These are phyloP conservation scores for Trichoderma reesei DNA, from an alignment of 495 filamentous ascomycete genomes.

Conservation along the genomic window DNA sequence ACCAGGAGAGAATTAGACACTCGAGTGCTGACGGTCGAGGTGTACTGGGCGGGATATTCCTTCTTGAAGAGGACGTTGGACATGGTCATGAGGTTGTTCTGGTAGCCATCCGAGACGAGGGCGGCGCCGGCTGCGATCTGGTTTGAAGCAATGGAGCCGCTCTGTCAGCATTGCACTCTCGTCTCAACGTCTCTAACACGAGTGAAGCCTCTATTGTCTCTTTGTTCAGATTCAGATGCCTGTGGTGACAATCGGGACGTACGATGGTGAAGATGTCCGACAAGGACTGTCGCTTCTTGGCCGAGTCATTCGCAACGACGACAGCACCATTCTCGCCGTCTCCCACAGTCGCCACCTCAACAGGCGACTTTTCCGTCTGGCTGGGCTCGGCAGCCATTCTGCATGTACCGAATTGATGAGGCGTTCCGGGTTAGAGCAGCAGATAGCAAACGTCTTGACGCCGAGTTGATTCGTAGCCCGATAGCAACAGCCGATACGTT, in stretches of 20 bases:
- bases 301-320: not conserved
- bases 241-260: not conserved
- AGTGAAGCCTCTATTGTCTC: not conserved
- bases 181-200: not conserved
- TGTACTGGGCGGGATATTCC: not conserved
- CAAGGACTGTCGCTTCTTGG: conserved; percentile 1
- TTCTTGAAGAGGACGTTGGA: not conserved
- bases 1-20: not conserved
- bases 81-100: conserved; percentile 7
- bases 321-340: not conserved
- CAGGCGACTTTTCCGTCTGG: conserved; percentile 1
- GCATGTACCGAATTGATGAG: not conserved
- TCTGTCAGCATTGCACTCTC: not conserved
- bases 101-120: not conserved
- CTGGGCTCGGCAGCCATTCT: not conserved
- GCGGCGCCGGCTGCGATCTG: conserved; percentile 3
- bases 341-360: not conserved
- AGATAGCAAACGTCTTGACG: too few relatives aligned
- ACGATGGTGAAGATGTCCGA: conserved; percentile 1
- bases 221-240: too few relatives aligned
- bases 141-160: too few relatives aligned
- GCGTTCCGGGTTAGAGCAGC: too few relatives aligned
- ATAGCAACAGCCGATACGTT: too few relatives aligned
- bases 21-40: not conserved
- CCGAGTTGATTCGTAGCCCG: too few relatives aligned